Evolutionary conservation across 2,329 filamentous ascomycete genomes (phyloP).

Genomic region (Nemania sp.): DNA sequence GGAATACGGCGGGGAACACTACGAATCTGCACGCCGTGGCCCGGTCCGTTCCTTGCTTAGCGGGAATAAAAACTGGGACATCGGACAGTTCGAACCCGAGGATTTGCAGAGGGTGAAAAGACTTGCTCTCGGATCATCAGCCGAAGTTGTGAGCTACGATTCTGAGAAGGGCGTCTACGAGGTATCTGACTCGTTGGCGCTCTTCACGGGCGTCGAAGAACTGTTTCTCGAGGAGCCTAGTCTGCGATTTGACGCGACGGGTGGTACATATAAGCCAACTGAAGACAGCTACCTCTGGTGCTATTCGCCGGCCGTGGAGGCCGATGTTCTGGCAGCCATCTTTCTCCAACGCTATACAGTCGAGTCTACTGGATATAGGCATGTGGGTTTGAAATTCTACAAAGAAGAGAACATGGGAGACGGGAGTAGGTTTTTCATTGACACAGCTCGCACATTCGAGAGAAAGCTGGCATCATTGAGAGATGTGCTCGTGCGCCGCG

Average conservation of each 20-base stretch:
- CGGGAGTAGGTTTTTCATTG: conserved; percentile 12
- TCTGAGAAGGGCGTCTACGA: neutral
- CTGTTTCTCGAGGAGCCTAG: conserved; percentile 14
- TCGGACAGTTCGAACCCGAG: conserved; percentile 27
- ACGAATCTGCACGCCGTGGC: neutral
- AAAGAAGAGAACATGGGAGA: conserved; percentile 13
- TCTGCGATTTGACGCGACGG: neutral
- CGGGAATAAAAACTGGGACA: conserved; percentile 19
- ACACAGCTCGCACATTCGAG: conserved; percentile 6
- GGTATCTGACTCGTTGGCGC: conserved; percentile 9
- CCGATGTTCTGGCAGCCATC: neutral
- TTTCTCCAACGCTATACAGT: neutral
- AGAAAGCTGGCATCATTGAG: neutral
- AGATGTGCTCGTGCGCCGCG: conserved; percentile 1
- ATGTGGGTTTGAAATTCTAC: conserved; percentile 1
- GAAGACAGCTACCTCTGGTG: conserved; percentile 6
- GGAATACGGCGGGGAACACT: too few species aligned
- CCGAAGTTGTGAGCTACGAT: neutral
- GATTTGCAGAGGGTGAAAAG: conserved; percentile 27
- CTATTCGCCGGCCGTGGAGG: conserved; percentile 7
- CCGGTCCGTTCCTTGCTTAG: conserved; percentile 7
- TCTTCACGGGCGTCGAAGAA: conserved; percentile 20
- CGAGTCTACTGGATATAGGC: neutral
- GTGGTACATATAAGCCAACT: neutral
- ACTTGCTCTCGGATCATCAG: conserved; percentile 15